These are phyloP conservation scores for Manihot esculenta DNA, from an alignment of 441 rosid genomes.

Conservation along the genomic window DNA sequence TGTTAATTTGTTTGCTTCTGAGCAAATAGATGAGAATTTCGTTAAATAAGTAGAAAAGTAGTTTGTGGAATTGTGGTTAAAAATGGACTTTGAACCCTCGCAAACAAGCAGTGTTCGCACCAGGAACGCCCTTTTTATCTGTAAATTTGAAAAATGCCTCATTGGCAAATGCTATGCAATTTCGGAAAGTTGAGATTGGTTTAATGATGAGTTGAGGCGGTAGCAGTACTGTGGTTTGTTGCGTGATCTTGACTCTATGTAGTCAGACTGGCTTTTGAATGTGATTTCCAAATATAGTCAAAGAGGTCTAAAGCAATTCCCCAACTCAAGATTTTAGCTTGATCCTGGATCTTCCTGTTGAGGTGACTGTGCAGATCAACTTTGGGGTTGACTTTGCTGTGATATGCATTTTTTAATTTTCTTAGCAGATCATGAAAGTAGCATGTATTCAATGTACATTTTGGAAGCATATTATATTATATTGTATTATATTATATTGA, in stretches of 20 bases:
- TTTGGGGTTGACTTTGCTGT: background rate
- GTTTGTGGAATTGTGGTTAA: background rate
- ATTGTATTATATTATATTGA: background rate
- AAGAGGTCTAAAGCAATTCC: background rate
- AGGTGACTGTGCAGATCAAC: background rate
- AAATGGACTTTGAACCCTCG: background rate
- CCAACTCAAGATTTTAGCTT: background rate
- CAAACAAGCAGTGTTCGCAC: too few species aligned
- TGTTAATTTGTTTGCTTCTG: background rate
- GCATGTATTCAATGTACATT: background rate
- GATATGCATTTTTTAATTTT: conserved; percentile 5
- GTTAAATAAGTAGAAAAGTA: too few species aligned
- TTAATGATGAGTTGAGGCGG: background rate
- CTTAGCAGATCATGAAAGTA: background rate
- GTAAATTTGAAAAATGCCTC: background rate
- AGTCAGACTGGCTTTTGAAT: background rate
- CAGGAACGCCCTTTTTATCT: background rate
- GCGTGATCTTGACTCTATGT: background rate
- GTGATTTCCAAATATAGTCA: background rate
- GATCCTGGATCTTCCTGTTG: background rate
- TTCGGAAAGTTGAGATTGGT: background rate
- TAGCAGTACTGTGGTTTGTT: background rate
- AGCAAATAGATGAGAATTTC: background rate
- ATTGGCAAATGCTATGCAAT: background rate
- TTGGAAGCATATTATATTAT: conserved; percentile 9